A percentile compares a stretch with the other conserved stretches of the same genome.
phyloP scores from a whole-genome alignment of 208 protist genomes.

The Wallacemonas collosoma region DNA sequence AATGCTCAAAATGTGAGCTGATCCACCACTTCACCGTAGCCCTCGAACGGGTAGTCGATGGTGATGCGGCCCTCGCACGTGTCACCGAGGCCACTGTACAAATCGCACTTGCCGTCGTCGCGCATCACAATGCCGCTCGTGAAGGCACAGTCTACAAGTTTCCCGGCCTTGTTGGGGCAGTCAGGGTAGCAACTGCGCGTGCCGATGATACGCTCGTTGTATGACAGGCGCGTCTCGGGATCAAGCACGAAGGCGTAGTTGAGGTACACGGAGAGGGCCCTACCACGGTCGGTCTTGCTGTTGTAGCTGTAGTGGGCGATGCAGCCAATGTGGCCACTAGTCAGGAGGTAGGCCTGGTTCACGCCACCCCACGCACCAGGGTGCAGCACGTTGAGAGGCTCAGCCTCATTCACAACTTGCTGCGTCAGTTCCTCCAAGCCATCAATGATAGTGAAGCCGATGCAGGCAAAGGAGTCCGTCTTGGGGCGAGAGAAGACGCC shows the following conservation, averaged over 20 bases:
- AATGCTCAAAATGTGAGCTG: constrained; percentile 31
- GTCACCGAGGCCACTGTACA: constrained; percentile 73
- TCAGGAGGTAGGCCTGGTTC: constrained; percentile 48
- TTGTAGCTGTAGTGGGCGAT: constrained; percentile 50
- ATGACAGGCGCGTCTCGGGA: constrained; percentile 37
- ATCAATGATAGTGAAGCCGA: constrained; percentile 40
- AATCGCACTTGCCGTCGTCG: constrained; percentile 64
- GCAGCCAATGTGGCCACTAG: constrained; percentile 36
- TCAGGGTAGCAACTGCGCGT: constrained; percentile 59
- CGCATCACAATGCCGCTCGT: constrained; percentile 65
- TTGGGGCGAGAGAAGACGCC: constrained; percentile 45
- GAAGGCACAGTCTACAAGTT: constrained; percentile 63
- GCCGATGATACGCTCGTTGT: constrained; percentile 55
- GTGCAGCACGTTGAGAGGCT: constrained; percentile 36
- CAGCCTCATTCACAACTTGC: constrained; percentile 26
- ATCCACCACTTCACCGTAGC: constrained; percentile 48
- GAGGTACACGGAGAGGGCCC: constrained; percentile 49
- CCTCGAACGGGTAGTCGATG: constrained; percentile 78
- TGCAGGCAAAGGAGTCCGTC: constrained; percentile 23
- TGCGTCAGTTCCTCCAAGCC: constrained; percentile 32
- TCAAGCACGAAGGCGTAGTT: constrained; percentile 72
- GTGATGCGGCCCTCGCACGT: constrained; percentile 63
- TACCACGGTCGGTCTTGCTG: constrained; percentile 37
- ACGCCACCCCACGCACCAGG: constrained; percentile 42
- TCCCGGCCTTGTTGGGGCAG: constrained; percentile 47